These are phyloP conservation scores for Didymosphaeria variabile DNA, from an alignment of 2,329 filamentous ascomycete species.

Conservation along the genomic window DNA sequence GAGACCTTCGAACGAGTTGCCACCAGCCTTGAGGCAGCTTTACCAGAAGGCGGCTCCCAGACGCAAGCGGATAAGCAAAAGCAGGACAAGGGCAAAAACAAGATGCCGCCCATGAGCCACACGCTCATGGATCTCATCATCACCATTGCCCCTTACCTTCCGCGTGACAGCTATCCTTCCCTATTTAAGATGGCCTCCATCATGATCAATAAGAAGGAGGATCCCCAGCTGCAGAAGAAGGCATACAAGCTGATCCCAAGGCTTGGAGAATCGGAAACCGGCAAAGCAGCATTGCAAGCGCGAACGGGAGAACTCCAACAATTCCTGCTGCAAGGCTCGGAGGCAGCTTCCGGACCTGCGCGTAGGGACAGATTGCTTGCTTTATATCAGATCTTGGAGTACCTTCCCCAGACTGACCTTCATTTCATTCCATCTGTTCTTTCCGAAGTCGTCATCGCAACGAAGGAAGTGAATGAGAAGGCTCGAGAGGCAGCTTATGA, in stretches of 20 bases:
- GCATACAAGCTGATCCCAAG: constrained; percentile 97
- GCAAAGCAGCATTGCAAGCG: constrained; percentile 77
- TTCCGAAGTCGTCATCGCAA: constrained; percentile 93
- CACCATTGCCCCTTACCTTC: constrained; percentile 92
- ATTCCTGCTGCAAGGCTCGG: constrained; percentile 79
- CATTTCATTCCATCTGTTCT: constrained; percentile 94
- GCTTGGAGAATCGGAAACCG: constrained; percentile 80
- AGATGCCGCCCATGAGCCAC: constrained; percentile 90
- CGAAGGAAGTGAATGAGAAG: constrained; percentile 97
- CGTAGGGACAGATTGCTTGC: constrained; percentile 86
- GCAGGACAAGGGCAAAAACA: constrained; percentile 68
- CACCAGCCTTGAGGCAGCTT: constrained; percentile 78
- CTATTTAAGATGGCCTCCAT: constrained; percentile 88
- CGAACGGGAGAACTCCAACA: constrained; percentile 81
- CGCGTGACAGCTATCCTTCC: constrained; percentile 81
- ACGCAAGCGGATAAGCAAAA: constrained; percentile 72
- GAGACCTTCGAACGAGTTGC: constrained; percentile 90
- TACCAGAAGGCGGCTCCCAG: constrained; percentile 67
- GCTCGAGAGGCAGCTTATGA: constrained; percentile 90
- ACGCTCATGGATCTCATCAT: constrained; percentile 97
- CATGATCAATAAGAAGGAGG: constrained; percentile 81
- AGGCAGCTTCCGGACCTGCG: constrained; percentile 87
- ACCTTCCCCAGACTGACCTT: constrained; percentile 78
- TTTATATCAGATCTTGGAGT: constrained; percentile 80
- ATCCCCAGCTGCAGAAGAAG: constrained; percentile 97